Evolutionary conservation across 2,329 filamentous ascomycete species (phyloP).

Genomic region (Sphaerulina vaccinii): DNA sequence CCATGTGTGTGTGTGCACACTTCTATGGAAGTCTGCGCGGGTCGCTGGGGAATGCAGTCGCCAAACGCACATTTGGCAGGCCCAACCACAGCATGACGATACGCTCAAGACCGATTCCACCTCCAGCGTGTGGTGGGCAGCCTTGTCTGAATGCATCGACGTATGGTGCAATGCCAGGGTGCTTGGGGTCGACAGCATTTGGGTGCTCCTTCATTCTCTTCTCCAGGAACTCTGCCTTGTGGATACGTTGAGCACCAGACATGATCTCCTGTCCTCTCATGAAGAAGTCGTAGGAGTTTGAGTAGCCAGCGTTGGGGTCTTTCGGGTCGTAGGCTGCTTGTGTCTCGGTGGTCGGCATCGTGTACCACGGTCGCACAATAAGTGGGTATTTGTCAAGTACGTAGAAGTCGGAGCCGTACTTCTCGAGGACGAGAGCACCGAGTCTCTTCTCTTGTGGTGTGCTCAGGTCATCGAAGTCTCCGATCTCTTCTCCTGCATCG

Average conservation of each 20-base stretch:
- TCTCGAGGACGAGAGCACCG: conserved; percentile 78
- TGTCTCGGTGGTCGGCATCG: conserved; percentile 71
- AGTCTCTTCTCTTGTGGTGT: conserved; percentile 87
- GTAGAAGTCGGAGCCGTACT: conserved; percentile 95
- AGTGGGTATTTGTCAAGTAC: conserved; percentile 95
- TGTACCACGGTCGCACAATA: conserved; percentile 85
- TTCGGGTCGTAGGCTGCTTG: conserved; percentile 46
- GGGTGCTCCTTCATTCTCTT: conserved; percentile 60
- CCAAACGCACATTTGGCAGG: conserved; percentile 61
- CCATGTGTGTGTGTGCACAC: neutral
- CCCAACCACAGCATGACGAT: conserved; percentile 68
- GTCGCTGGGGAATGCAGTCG: conserved; percentile 63
- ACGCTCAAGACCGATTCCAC: conserved; percentile 64
- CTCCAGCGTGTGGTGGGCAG: conserved; percentile 63
- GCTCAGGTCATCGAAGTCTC: conserved; percentile 74
- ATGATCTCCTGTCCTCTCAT: conserved; percentile 70
- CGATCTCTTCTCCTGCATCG: conserved; percentile 72
- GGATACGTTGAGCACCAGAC: conserved; percentile 66
- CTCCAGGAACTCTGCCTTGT: conserved; percentile 59
- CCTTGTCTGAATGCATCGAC: conserved; percentile 64
- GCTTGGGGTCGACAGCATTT: conserved; percentile 55
- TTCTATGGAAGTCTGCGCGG: conserved; percentile 48
- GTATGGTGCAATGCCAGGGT: conserved; percentile 62
- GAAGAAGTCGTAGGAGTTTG: conserved; percentile 68
- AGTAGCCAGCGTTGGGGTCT: conserved; percentile 53